phyloP scores from a whole-genome alignment of 306 rosid genomes.

The Hippophae tibetana region DNA sequence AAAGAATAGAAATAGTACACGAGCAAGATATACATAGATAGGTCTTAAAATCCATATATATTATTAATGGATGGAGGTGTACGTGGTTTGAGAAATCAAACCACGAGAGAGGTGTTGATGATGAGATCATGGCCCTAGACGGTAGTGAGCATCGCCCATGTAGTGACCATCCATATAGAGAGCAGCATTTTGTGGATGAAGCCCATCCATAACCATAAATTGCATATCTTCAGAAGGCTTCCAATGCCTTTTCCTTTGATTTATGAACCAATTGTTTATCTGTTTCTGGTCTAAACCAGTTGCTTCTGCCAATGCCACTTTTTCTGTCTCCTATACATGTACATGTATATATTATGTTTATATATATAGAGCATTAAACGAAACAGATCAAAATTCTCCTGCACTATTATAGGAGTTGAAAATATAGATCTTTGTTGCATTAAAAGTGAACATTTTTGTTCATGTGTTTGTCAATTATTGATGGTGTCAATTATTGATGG shows the following conservation, averaged over 20 bases:
- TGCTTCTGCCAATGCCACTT: conserved; percentile 90
- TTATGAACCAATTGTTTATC: conserved; percentile 95
- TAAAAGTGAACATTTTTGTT: too few relatives aligned
- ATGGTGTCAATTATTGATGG: too few relatives aligned
- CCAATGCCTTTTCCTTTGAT: conserved; percentile 98
- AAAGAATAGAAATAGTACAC: too few relatives aligned
- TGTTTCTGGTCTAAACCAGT: conserved; percentile 96
- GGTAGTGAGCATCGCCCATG: conserved; percentile 68
- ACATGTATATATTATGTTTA: background rate
- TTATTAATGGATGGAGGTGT: too few relatives aligned
- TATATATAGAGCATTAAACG: too few relatives aligned
- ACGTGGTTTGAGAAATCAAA: too few relatives aligned
- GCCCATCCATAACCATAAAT: conserved; percentile 94
- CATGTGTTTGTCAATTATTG: too few relatives aligned
- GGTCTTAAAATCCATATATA: too few relatives aligned
- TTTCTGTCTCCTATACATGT: conserved; percentile 74
- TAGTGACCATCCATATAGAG: conserved; percentile 76
- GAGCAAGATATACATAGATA: too few relatives aligned
- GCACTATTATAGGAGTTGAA: too few relatives aligned
- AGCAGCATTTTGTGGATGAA: conserved; percentile 64
- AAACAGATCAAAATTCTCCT: too few relatives aligned
- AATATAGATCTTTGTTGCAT: too few relatives aligned
- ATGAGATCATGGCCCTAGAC: conserved; percentile 59
- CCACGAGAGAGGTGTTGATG: background rate
- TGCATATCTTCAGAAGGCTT: conserved; percentile 99